Evolutionary conservation across 1,284 basidiomycete genomes (phyloP).

Genomic region (Ceratobasidium sp.): DNA sequence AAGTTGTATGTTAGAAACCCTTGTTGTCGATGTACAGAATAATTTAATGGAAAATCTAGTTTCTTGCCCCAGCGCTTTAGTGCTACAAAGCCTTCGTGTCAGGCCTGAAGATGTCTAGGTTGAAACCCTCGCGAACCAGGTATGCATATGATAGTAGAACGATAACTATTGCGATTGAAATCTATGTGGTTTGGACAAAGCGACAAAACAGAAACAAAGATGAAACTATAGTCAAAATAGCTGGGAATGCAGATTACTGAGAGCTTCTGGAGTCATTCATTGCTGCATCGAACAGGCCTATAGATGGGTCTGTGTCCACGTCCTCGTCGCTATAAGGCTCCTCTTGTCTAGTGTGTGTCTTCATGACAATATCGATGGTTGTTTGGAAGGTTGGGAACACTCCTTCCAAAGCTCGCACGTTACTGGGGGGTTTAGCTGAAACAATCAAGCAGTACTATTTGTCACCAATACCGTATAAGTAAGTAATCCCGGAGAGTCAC

Average conservation of each 20-base stretch:
- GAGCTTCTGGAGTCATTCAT: not conserved
- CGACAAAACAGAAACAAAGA: not conserved
- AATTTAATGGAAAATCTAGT: no score
- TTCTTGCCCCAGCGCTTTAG: no score
- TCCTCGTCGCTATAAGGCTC: not conserved
- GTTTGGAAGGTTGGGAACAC: slow-evolving; percentile 25
- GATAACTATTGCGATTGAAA: no score
- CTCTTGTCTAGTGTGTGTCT: slow-evolving; percentile 18
- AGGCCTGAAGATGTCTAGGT: no score
- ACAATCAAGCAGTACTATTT: slow-evolving; percentile 21
- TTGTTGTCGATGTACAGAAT: no score
- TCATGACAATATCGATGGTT: slow-evolving; percentile 27
- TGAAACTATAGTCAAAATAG: not conserved
- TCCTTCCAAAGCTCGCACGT: slow-evolving; percentile 30
- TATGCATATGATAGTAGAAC: no score
- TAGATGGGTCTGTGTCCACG: slow-evolving; percentile 26
- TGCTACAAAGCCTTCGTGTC: no score
- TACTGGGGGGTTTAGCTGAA: slow-evolving; percentile 21
- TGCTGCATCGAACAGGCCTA: slow-evolving; percentile 13
- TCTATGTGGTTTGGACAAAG: no score
- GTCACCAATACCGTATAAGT: not conserved
- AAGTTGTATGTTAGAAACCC: no score
- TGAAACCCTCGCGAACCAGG: no score
- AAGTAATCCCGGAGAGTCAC: not conserved
- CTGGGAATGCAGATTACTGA: not conserved